Evolutionary conservation across 768 basidiomycete genomes (phyloP).

Genomic region (Chalciporus pseudorubinellus): DNA sequence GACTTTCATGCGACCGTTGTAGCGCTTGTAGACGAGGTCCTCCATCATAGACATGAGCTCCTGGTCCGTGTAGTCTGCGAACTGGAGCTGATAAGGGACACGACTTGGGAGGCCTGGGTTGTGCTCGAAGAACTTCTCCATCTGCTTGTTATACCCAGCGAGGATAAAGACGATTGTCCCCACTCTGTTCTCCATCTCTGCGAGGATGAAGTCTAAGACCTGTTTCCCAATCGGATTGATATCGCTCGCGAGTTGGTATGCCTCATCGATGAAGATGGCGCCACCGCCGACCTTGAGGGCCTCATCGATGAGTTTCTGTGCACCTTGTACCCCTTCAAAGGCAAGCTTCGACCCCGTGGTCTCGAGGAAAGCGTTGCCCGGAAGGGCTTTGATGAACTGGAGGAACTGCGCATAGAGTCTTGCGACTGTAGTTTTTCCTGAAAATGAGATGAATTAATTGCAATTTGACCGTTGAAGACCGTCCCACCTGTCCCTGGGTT

Average conservation of each 20-base stretch:
- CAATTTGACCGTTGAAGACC: slow-evolving; percentile 16
- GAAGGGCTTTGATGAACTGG: slow-evolving; percentile 51
- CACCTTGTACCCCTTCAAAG: slow-evolving; percentile 53
- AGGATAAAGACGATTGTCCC: slow-evolving; percentile 68
- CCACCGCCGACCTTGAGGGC: slow-evolving; percentile 58
- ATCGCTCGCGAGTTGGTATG: slow-evolving; percentile 60
- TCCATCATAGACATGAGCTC: slow-evolving; percentile 58
- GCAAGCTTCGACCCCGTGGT: slow-evolving; percentile 61
- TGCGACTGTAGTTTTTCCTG: too few relatives aligned
- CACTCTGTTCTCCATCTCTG: slow-evolving; percentile 71
- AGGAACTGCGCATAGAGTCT: slow-evolving; percentile 66
- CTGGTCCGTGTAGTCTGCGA: slow-evolving; percentile 58
- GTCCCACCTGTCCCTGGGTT: too few relatives aligned
- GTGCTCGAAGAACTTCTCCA: slow-evolving; percentile 78
- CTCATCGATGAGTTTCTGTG: slow-evolving; percentile 49
- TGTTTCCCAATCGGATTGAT: slow-evolving; percentile 50
- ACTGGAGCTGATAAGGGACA: slow-evolving; percentile 58
- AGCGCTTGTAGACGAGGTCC: slow-evolving; percentile 45
- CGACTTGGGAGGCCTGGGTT: slow-evolving; percentile 70
- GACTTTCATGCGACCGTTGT: slow-evolving; percentile 49
- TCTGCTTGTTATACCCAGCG: slow-evolving; percentile 68
- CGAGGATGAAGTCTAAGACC: slow-evolving; percentile 68
- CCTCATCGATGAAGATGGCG: slow-evolving; percentile 69
- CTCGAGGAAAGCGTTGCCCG: slow-evolving; percentile 50
- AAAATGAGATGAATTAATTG: too few relatives aligned